These are phyloP conservation scores for Boletus eberwhitei DNA, from an alignment of 768 basidiomycete genomes.

Conservation along the genomic window DNA sequence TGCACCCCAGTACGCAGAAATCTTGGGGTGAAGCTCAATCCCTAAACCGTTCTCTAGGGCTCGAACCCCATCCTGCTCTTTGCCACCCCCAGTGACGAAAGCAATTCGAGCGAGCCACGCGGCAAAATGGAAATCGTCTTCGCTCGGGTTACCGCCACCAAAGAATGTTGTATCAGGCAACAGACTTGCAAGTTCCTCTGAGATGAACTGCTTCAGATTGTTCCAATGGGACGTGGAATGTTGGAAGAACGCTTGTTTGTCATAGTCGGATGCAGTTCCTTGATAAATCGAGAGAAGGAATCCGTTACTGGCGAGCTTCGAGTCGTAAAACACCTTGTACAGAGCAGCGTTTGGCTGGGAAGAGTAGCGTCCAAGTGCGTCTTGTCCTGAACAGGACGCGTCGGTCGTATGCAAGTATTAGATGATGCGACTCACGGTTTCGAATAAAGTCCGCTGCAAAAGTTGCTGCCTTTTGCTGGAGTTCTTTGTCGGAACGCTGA, in stretches of 20 bases:
- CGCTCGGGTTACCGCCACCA: conserved; percentile 44
- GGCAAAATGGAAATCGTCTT: conserved; percentile 54
- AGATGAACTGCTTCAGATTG: conserved; percentile 35
- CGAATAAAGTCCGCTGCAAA: conserved; percentile 35
- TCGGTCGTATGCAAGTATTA: neutral
- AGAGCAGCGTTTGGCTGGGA: conserved; percentile 31
- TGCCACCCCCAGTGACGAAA: conserved; percentile 35
- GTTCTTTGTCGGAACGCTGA: conserved; percentile 47
- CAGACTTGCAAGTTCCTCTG: conserved; percentile 37
- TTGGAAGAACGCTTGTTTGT: conserved; percentile 39
- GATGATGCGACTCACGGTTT: conserved; percentile 36
- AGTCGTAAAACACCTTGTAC: conserved; percentile 44
- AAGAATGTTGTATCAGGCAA: conserved; percentile 46
- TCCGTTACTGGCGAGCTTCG: conserved; percentile 40
- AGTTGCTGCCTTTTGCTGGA: conserved; percentile 34
- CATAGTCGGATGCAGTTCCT: conserved; percentile 34
- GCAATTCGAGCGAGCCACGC: conserved; percentile 52
- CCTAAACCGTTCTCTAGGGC: conserved; percentile 40
- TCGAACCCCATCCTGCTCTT: conserved; percentile 35
- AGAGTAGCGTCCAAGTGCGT: conserved; percentile 37
- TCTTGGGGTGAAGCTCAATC: conserved; percentile 35
- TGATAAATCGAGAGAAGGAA: conserved; percentile 41
- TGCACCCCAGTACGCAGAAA: conserved; percentile 41
- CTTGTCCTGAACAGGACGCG: conserved; percentile 36
- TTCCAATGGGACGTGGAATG: conserved; percentile 39